phyloP scores from a whole-genome alignment of 140 eudicot species.

The Ambrosia hybrid region DNA sequence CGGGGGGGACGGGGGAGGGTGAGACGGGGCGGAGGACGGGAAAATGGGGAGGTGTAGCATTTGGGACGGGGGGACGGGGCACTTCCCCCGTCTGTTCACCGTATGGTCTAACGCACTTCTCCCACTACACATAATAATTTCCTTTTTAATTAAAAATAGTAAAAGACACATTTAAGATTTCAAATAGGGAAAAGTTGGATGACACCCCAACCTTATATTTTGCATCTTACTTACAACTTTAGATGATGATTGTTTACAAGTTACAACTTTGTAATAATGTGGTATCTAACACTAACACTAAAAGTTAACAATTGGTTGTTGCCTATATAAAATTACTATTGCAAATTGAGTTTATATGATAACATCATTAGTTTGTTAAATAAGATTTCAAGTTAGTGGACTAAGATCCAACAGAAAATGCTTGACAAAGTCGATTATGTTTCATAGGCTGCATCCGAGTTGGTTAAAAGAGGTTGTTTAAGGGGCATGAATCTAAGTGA shows the following conservation, averaged over 20 bases:
- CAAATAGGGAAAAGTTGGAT: too few species aligned
- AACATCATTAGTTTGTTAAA: too few species aligned
- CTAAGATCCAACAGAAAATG: neutral
- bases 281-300: neutral
- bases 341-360: too few species aligned
- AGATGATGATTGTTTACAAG: too few species aligned
- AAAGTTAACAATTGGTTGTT: too few species aligned
- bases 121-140: slow-evolving; percentile 31
- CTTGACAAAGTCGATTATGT: neutral
- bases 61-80: too few species aligned
- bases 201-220: neutral
- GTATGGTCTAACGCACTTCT: slow-evolving; percentile 37
- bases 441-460: neutral
- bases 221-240: neutral
- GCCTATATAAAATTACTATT: too few species aligned
- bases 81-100: too few species aligned
- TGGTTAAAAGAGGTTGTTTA: neutral
- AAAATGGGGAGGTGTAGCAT: too few species aligned
- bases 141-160: slow-evolving; percentile 11
- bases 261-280: neutral
- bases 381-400: neutral
- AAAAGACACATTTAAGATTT: too few species aligned
- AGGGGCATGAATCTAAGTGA: neutral
- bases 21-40: too few species aligned
- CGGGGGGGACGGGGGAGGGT: too few species aligned